Evolutionary conservation across 2,329 filamentous ascomycete species (phyloP), one percentile per base, ranked within the genome.

Genomic region (Phyllosticta ampelicida): DNA sequence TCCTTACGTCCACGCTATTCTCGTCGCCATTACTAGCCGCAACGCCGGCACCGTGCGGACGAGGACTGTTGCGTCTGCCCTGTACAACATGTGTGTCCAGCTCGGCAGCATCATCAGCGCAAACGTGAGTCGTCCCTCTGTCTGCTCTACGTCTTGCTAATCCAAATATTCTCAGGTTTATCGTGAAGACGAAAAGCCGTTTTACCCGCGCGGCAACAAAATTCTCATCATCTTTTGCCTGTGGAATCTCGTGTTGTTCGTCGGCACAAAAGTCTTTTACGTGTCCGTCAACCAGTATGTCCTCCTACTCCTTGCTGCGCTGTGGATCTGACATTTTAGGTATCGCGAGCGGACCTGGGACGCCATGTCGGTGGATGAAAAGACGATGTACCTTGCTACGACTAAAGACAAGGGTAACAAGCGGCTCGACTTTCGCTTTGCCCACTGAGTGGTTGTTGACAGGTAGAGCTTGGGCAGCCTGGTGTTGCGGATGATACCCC

Each of bases 41-140:
- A 87, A 86, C 65, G 79, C 82, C 2, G 83, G 84, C 61, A 76
- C 78, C 0, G 82, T 87, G 9, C 75, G 83, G 10, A 82, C 80
- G 5, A 74, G 84, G 6, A 81, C 84, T 1, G 81, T 87, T 1
- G 81, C 81, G 0, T 79, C 82, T 0, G 83, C 81, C 0, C 70
- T 82, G n/a, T 86, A 86, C 68, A 86, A 86, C 64, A 74, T 77
- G 61, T 67, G 67, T 29, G 73, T 75, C 11, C 74, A 76, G 54
- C 64, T 70, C 8, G 71, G 68, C 5, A 71, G 68, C 26, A 68
- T 76, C 56, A 70, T 74, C 58, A 68, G 69, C 9, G 65, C 58
- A 5, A 65, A 68, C 51, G 55, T 58, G 9, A 29, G 51, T 53
- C 11, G 5, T 8, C 36, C 36, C 3, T 5, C 13, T 51, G 10